Base-by-base conservation (phyloP, 768 basidiomycete genomes). In the Kwoniella heveanensis region DNA sequence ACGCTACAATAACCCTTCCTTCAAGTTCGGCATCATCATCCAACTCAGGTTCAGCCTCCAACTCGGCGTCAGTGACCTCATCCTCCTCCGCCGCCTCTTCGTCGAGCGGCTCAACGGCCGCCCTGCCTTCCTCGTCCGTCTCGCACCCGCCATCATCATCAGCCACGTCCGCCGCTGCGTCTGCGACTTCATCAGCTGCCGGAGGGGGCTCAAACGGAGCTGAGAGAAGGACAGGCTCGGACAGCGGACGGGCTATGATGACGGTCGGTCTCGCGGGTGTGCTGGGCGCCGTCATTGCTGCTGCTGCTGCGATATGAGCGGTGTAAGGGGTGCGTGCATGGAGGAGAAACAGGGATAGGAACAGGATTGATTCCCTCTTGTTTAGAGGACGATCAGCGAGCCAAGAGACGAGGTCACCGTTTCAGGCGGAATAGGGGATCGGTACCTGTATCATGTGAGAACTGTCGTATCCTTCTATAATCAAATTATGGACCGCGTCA, bases 1-100 rank as follows among this genome's bases (percentile, higher is more conserved):
- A 60, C 47, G 52, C 60, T 22, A 65, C 64, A 1, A 54, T 65
- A 2, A 57, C 64, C 24, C 47, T 65, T 7, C 53, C 59, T 17
- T 51, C 54, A 4, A 29, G 49, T 22, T 39, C 61, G 7, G 25
- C 47, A 22, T 62, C 61, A 19, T 21, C 13, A 1, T 63, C 62
- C 10, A 22, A 21, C 27, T 29, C 47, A 21, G 29, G 26, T 0
- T 57, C 62, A 17, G 24, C 15, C 24, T 54, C 60, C 22, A 39
- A 24, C 10, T 46, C 60, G 27, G 21, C 46, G 19, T 58, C 47
- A 15, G 22, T 29, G 9, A 21, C 47, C 0, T 27, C 21, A 10
- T 29, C 57, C 44, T 12, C 39, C 25, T 37, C 51, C n/a, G n/a
- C n/a, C n/a, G n/a, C n/a, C 8, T 30, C 52, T 3, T 52, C 32